Percentiles rank a stretch among this genome's conserved stretches.
These are phyloP conservation scores for Trametes cubensis DNA, from an alignment of 768 basidiomycete genomes.

Conservation along the genomic window DNA sequence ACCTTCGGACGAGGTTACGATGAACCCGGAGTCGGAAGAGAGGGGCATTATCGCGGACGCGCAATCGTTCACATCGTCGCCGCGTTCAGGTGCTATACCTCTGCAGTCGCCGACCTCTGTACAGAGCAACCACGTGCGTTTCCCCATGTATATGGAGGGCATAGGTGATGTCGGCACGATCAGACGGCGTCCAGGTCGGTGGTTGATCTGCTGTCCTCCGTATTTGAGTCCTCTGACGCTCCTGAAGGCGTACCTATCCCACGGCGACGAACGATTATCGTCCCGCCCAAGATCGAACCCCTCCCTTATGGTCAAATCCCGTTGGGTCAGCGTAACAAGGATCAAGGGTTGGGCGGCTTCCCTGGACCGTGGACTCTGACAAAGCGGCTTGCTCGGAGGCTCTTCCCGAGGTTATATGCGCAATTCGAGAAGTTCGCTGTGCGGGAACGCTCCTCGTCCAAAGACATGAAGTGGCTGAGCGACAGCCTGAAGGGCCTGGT, in stretches of 20 bases:
- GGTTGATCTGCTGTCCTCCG: background rate
- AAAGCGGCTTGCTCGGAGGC: constrained; percentile 39
- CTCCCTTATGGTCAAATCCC: background rate
- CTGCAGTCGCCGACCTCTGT: constrained; percentile 29
- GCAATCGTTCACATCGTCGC: constrained; percentile 40
- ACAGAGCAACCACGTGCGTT: constrained; percentile 16
- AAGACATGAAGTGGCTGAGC: constrained; percentile 39
- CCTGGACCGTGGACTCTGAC: constrained; percentile 48
- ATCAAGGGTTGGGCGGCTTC: constrained; percentile 49
- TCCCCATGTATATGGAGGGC: background rate
- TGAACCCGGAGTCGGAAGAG: constrained; percentile 17
- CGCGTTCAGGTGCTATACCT: constrained; percentile 31
- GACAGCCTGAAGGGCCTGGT: constrained; percentile 42
- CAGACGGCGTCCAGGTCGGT: constrained; percentile 19
- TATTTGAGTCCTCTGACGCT: background rate
- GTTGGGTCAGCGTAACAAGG: constrained; percentile 33
- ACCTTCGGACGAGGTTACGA: constrained; percentile 15
- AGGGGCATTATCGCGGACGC: constrained; percentile 31
- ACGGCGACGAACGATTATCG: constrained; percentile 40
- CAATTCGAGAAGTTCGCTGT: constrained; percentile 1
- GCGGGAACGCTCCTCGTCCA: background rate
- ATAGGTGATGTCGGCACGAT: constrained; percentile 3
- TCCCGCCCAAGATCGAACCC: constrained; percentile 10
- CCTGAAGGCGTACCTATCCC: constrained; percentile 31
- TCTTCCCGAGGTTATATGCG: constrained; percentile 48